Base-by-base conservation (phyloP, 1,284 basidiomycete genomes). In the Boletus austroedulis region DNA sequence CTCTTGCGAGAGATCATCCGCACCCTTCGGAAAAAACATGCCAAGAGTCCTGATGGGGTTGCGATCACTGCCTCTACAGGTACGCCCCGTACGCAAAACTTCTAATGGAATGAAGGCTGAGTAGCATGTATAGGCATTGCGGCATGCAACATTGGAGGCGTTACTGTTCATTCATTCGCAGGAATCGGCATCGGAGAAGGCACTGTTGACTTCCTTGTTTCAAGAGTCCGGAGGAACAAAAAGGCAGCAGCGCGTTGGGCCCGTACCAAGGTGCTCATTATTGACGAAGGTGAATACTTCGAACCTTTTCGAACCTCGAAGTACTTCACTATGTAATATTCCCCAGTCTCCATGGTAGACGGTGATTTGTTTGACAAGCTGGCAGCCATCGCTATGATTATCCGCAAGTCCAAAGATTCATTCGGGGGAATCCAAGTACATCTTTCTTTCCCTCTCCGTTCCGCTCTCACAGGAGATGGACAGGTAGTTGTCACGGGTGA, bases 341-440 rank as follows among this genome's bases (percentile, higher is more conserved):
- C 4, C 23, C 32, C 57, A 90, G 92, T 95, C 44, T 97, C 95
- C 0, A 97, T 97, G 95, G 80, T 98, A 17, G 95, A 97, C 58
- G 94, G 89, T 5, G 80, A 80, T 9, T 76, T 96, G 19, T 90
- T 96, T 65, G 94, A 96, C 75, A 95, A 94, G 70, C 79, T 97
- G 41, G 83, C 80, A 24, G 60, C 73, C n/a, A 82, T 95, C n/a
- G 94, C 84, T 9, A 76, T 82, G 48, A 61, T 67, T 0, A 62
- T 94, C 23, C 81, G 92, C 53, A 80, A 82, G 63, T 83, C 78
- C 36, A 55, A 66, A 0, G 64, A 69, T 41, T 89, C 94, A 0
- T 98, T 96, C 66, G 95, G 95, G 31, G 95, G 93, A 15, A 94
- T 96, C 26, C 87, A 95, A 80, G 84, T 95, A 76, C 79, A 52